Evolutionary conservation across 2,329 filamentous ascomycete species (phyloP).

Genomic region (Thyridium curvatum): DNA sequence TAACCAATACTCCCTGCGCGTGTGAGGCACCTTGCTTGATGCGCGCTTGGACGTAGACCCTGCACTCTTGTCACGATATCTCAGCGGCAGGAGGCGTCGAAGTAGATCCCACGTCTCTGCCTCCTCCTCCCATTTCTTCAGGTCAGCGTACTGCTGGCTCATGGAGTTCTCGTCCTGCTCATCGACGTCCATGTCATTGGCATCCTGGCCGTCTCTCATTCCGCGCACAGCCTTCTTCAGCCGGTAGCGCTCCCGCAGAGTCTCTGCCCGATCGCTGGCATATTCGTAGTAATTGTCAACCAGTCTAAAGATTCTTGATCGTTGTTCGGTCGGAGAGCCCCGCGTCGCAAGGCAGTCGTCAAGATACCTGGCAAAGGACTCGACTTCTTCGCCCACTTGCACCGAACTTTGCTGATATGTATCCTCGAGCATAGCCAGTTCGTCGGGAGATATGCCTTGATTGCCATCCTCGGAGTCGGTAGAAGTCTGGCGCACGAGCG

Average conservation of each 20-base stretch:
- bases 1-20: slow-evolving; percentile 46
- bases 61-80: slow-evolving; percentile 44
- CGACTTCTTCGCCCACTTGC: slow-evolving; percentile 72
- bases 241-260: slow-evolving; percentile 33
- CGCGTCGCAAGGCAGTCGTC: slow-evolving; percentile 61
- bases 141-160: slow-evolving; percentile 27
- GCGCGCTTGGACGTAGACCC: slow-evolving; percentile 14
- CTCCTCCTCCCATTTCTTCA: slow-evolving; percentile 71
- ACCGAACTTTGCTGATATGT: slow-evolving; percentile 31
- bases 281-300: slow-evolving; percentile 59
- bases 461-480: background rate
- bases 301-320: slow-evolving; percentile 62
- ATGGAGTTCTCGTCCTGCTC: slow-evolving; percentile 25
- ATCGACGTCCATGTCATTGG: slow-evolving; percentile 51
- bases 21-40: slow-evolving; percentile 15
- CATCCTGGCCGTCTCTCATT: slow-evolving; percentile 28
- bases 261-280: slow-evolving; percentile 36
- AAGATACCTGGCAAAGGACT: slow-evolving; percentile 76
- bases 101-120: slow-evolving; percentile 88
- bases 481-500: no score
- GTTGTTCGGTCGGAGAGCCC: slow-evolving; percentile 45
- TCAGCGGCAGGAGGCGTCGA: slow-evolving; percentile 64
- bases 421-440: slow-evolving; percentile 23
- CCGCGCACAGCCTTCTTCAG: slow-evolving; percentile 19
- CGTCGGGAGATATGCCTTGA: slow-evolving; percentile 7